Base-by-base conservation (phyloP, 176 grass and related monocot species). In the Musa acuminata region DNA sequence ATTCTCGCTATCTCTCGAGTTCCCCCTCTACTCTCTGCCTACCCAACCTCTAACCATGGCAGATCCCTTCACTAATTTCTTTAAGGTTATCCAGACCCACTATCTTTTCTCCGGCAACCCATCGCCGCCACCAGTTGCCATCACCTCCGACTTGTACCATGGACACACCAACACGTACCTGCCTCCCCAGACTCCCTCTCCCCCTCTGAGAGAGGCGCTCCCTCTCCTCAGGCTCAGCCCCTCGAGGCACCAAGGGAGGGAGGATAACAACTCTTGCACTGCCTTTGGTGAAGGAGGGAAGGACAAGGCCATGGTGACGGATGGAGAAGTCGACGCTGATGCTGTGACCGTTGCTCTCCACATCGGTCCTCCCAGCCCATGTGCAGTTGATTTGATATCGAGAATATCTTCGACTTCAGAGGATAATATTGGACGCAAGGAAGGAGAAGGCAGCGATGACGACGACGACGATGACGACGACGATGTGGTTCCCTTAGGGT, bases 161-260 rank as follows among this genome's bases (percentile, higher is more conserved):
- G 78, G 78, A 49, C 73, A 79, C 82, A 79, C 57, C 55, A 65
- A 67, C 49, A 65, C 66, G 49, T 52, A 27, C 68, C 27, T 72
- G 72, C 53, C 20, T 74, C 55, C 12, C 75, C 74, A 8, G 49
- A 83, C 87, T 26, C 81, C 85, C 10, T 91, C 94, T 10, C 94
- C 94, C 21, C 90, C 95, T 57, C 82, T 93, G 20, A 82, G 88
- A 7, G 88, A 98, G 75, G 95, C 88, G 13, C 90, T 98, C 8
- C 95, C 94, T 9, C 88, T 98, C 53, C 95, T 98, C 12, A 91
- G 85, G 0, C 86, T 79, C 69, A 89, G 90, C 69, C 95, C 88
- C 17, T 82, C 20, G 74, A 67, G 52, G 58, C 70, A 71, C 27
- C 72, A 13, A 24, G 54, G 35, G 25, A 67, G 64, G 54, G 59